A percentile compares a stretch with the other conserved stretches of the same genome.
Evolutionary conservation across 305 asterid species (phyloP).

Genomic region (Striga hermonthica): DNA sequence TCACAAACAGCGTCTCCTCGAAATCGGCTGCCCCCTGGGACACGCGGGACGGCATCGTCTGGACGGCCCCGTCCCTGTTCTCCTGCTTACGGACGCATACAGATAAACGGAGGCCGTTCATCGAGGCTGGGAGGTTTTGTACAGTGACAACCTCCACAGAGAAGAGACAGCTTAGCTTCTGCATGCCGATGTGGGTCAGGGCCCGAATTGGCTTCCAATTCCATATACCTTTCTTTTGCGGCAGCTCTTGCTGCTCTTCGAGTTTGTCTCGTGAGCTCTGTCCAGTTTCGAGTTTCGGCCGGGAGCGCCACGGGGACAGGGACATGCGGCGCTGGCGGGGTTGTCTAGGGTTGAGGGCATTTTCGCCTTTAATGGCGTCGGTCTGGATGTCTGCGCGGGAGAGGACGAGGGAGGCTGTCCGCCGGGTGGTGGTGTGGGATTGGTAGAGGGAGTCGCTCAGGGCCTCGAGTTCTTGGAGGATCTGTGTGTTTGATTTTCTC

Average conservation of each 20-base stretch:
- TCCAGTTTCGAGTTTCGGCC: constrained; percentile 46
- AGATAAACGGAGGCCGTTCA: constrained; percentile 86
- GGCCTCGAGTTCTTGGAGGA: constrained; percentile 72
- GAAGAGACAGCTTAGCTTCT: constrained; percentile 79
- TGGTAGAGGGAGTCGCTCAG: constrained; percentile 65
- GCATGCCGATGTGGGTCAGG: constrained; percentile 69
- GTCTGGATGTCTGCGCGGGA: constrained; percentile 47
- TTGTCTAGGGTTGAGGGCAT: constrained; percentile 48
- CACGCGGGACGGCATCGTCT: constrained; percentile 89
- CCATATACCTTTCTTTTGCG: constrained; percentile 63
- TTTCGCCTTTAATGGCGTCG: constrained; percentile 28
- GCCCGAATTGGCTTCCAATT: constrained; percentile 91
- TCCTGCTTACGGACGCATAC: constrained; percentile 83
- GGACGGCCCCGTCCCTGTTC: constrained; percentile 63
- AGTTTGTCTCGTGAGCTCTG: not conserved
- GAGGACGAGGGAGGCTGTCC: constrained; percentile 70
- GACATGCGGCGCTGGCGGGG: constrained; percentile 72
- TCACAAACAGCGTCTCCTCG: constrained; percentile 78
- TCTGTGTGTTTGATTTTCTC: constrained; percentile 56
- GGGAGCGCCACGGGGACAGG: constrained; percentile 76
- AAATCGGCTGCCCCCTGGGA: constrained; percentile 79
- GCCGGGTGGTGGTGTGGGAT: constrained; percentile 43
- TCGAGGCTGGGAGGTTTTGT: constrained; percentile 65
- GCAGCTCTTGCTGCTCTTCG: constrained; percentile 29
- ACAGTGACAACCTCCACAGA: constrained; percentile 75